Percentiles rank a stretch among this genome's conserved stretches.
phyloP scores from a whole-genome alignment of 2,329 filamentous ascomycete species.

The Mycocentrospora acerina region DNA sequence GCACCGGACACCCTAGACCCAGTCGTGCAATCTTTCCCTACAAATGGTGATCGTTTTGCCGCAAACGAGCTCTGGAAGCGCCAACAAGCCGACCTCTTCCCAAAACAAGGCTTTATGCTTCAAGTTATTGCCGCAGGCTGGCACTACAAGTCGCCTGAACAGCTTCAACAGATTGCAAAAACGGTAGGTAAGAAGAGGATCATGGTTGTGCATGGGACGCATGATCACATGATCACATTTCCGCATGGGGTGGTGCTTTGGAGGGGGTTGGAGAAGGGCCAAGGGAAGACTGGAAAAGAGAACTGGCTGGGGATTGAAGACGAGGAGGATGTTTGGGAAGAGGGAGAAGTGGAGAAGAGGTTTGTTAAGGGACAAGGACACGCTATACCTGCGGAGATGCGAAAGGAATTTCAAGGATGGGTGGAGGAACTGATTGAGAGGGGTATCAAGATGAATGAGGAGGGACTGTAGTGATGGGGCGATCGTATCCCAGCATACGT shows the following conservation, averaged over 20 bases:
- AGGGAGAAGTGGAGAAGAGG: conserved; percentile 53
- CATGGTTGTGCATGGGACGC: conserved; percentile 72
- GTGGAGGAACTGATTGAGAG: conserved; percentile 61
- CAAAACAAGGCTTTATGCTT: conserved; percentile 67
- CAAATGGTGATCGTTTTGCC: conserved; percentile 79
- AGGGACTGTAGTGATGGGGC: conserved; percentile 6
- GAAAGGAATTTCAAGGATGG: conserved; percentile 66
- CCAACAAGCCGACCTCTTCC: conserved; percentile 61
- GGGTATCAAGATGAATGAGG: conserved; percentile 49
- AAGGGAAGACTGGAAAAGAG: conserved; percentile 35
- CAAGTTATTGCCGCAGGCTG: conserved; percentile 78
- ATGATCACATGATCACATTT: conserved; percentile 76
- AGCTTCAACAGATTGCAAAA: conserved; percentile 67
- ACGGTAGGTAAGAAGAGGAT: conserved; percentile 72
- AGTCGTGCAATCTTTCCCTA: conserved; percentile 60
- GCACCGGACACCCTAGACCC: conserved; percentile 57
- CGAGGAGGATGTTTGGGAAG: conserved; percentile 38
- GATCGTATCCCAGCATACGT: no score
- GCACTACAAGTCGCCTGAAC: conserved; percentile 71
- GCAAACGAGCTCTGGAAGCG: conserved; percentile 78
- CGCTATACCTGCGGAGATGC: conserved; percentile 70
- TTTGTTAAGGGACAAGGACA: conserved; percentile 75
- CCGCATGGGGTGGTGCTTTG: conserved; percentile 70
- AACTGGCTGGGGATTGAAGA: conserved; percentile 36
- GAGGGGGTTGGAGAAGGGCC: conserved; percentile 62